phyloP scores from a whole-genome alignment of 139 green algal species.

The Picochlorum sp. region DNA sequence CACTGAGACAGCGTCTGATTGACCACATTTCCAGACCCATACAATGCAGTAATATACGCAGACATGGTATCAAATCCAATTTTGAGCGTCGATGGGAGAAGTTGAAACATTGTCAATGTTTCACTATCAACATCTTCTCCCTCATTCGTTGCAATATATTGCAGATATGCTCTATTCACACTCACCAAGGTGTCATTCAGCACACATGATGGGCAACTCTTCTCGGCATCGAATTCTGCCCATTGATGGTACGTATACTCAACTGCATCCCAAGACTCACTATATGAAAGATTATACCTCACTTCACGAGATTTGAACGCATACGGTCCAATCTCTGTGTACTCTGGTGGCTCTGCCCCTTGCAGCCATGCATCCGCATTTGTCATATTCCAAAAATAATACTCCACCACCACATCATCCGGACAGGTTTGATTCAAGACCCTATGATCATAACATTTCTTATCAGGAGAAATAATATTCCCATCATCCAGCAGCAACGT shows the following conservation, averaged over 20 bases:
- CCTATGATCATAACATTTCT: slow-evolving; percentile 23
- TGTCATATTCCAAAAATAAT: slow-evolving; percentile 37
- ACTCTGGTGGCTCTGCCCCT: slow-evolving; percentile 15
- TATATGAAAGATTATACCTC: slow-evolving; percentile 25
- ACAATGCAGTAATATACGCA: not conserved
- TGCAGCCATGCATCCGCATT: slow-evolving; percentile 28
- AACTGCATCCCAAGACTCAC: slow-evolving; percentile 19
- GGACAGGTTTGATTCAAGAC: slow-evolving; percentile 10
- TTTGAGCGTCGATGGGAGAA: slow-evolving; percentile 7
- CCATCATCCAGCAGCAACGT: slow-evolving; percentile 9
- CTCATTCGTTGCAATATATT: not conserved
- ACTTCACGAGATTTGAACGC: slow-evolving; percentile 19
- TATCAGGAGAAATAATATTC: slow-evolving; percentile 20
- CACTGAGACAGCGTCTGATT: slow-evolving; percentile 10
- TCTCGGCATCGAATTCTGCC: not conserved
- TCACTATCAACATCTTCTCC: slow-evolving; percentile 2
- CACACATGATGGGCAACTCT: slow-evolving; percentile 20
- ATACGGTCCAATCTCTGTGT: slow-evolving; percentile 32
- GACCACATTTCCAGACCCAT: not conserved
- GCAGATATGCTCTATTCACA: slow-evolving; percentile 26
- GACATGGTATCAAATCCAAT: not conserved
- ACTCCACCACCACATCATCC: slow-evolving; percentile 16
- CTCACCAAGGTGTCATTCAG: slow-evolving; percentile 16
- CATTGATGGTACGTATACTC: slow-evolving; percentile 23
- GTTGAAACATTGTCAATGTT: not conserved